Evolutionary conservation across 2,329 filamentous ascomycete genomes (phyloP), one percentile per base, ranked within the genome.

Genomic region (Talaromyces verruculosus): DNA sequence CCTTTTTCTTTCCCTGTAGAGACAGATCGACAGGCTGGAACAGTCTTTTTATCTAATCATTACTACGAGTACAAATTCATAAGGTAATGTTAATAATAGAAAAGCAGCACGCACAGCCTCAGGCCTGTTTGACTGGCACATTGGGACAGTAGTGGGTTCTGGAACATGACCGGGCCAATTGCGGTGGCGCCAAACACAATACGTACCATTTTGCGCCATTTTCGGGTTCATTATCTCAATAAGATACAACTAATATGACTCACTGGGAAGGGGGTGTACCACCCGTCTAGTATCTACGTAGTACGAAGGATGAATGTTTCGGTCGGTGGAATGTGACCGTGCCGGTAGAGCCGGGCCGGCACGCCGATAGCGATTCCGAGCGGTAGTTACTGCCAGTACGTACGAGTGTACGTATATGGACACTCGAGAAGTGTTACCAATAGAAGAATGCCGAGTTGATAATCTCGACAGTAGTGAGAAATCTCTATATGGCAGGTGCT

Each of bases 11-110:
- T 39, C 51, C 51, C 25, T 19, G 10, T 60, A 37, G 25, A 61
- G 41, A 45, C 25, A n/a, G 65, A 66, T 66, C 65, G 65, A 15
- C 57, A 49, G 37, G 41, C 64, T 63, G 51, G 64, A 65, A 62
- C 59, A 58, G 13, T 65, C 64, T 30, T 39, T 39, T 58, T 25
- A 30, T 49, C 15, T 57, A 37, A 57, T 39, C 53, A 39, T 33
- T 33, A 39, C 61, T n/a, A 43, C 35, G 22, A 39, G 35, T 15
- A 25, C 28, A 33, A 41, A 45, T 58, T 17, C 45, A 53, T 63
- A 30, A 43, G 49, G 62, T 64, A 57, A 64, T 64, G 25, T 37
- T 55, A 58, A 64, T 64, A 64, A 58, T 64, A 64, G 62, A 62
- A 61, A 41, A 30, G n/a, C 11, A 33, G 30, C 47, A 30, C 33